phyloP scores from a whole-genome alignment of 768 basidiomycete genomes.

The Heimioporus sp. region DNA sequence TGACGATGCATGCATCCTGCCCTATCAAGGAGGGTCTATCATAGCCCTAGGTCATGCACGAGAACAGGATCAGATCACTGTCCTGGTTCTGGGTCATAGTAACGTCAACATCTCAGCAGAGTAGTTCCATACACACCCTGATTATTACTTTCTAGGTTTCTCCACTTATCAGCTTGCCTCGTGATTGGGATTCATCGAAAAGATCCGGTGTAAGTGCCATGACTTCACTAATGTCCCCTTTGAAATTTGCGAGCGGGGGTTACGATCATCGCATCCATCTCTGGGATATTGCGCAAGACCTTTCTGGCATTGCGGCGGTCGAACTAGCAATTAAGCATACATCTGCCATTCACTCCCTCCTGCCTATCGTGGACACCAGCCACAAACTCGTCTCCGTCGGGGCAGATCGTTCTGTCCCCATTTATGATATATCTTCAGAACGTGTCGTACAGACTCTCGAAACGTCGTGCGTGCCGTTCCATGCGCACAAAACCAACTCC shows the following conservation, averaged over 20 bases:
- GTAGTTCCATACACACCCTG: not conserved
- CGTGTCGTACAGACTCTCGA: slow-evolving; percentile 40
- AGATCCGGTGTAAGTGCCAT: slow-evolving; percentile 44
- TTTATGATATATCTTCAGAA: slow-evolving; percentile 48
- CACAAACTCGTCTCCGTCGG: slow-evolving; percentile 47
- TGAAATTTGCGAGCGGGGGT: slow-evolving; percentile 48
- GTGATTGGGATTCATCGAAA: slow-evolving; percentile 35
- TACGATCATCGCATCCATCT: slow-evolving; percentile 48
- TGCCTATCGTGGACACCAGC: slow-evolving; percentile 43
- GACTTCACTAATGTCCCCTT: slow-evolving; percentile 38
- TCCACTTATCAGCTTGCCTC: slow-evolving; percentile 12
- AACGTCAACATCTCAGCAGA: slow-evolving; percentile 21
- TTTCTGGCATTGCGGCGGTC: slow-evolving; percentile 29
- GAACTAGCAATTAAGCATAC: slow-evolving; percentile 41
- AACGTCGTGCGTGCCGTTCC: slow-evolving; percentile 42
- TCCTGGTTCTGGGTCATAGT: slow-evolving; percentile 13
- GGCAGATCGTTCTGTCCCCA: slow-evolving; percentile 44
- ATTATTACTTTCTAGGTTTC: slow-evolving; percentile 7
- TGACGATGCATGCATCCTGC: slow-evolving; percentile 43
- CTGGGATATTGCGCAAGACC: slow-evolving; percentile 40
- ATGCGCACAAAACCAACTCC: slow-evolving; percentile 37
- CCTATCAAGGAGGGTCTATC: slow-evolving; percentile 20
- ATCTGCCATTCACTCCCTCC: slow-evolving; percentile 42
- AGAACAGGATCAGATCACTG: slow-evolving; percentile 33
- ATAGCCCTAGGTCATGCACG: slow-evolving; percentile 40